Evolutionary conservation across 192 early-diverging fungal species (phyloP).

Genomic region (Entophlyctis helioformis): DNA sequence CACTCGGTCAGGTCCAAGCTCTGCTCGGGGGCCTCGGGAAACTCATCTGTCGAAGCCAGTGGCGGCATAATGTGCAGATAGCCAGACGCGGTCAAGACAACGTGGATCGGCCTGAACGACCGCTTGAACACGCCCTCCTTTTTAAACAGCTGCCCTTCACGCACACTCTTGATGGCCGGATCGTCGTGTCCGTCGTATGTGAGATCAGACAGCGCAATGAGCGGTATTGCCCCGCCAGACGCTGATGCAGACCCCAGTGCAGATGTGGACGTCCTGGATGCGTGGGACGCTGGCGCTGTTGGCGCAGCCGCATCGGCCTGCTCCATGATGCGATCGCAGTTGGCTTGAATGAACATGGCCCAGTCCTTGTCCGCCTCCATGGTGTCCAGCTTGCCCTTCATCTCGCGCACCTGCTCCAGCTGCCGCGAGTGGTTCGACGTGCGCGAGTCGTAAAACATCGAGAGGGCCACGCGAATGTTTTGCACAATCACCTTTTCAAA

Average conservation of each 20-base stretch:
- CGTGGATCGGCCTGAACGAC: conserved; percentile 21
- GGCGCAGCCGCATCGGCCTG: too few species aligned
- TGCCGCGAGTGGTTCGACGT: conserved; percentile 7
- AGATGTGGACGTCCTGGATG: too few species aligned
- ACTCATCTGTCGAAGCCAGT: conserved; percentile 6
- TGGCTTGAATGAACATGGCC: conserved; percentile 9
- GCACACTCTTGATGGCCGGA: conserved; percentile 3
- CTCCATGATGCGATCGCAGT: conserved; percentile 14
- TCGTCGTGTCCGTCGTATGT: conserved; percentile 12
- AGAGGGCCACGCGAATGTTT: conserved; percentile 21
- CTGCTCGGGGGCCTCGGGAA: conserved; percentile 17
- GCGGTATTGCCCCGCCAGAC: too few species aligned
- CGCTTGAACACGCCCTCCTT: conserved; percentile 20
- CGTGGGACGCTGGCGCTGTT: too few species aligned
- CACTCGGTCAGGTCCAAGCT: conserved; percentile 29
- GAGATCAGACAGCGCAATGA: conserved; percentile 3
- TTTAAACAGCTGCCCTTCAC: conserved; percentile 19
- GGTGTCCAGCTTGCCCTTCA: conserved; percentile 15
- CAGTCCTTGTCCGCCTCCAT: conserved; percentile 32
- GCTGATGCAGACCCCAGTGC: too few species aligned
- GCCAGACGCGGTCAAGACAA: conserved; percentile 26
- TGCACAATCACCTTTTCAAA: conserved; percentile 35
- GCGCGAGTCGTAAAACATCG: conserved; percentile 27
- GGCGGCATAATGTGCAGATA: conserved; percentile 28
- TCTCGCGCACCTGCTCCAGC: conserved; percentile 7